These are phyloP conservation scores for Geosmithia morbida DNA, from an alignment of 2,329 filamentous ascomycete species.

Conservation along the genomic window DNA sequence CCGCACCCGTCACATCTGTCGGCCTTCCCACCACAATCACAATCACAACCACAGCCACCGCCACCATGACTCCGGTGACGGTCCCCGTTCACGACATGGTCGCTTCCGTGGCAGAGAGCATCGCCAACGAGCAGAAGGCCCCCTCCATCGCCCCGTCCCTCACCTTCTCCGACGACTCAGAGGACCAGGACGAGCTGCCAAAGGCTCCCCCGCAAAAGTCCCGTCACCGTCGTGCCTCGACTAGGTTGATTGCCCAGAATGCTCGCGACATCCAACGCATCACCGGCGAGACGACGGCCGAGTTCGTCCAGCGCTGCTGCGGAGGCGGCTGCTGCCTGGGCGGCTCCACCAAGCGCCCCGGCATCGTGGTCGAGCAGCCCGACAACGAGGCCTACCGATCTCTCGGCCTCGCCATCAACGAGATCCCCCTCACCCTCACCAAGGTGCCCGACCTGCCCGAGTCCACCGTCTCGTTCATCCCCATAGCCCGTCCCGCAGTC, in stretches of 20 bases:
- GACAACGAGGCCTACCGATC: constrained; percentile 77
- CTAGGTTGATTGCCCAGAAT: constrained; percentile 50
- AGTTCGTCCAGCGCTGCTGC: constrained; percentile 48
- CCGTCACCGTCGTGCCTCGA: constrained; percentile 51
- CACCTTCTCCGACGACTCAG: constrained; percentile 48
- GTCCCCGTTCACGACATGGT: constrained; percentile 22
- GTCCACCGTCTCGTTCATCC: constrained; percentile 53
- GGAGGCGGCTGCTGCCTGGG: constrained; percentile 50
- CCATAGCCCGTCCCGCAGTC: not conserved
- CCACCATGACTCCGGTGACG: constrained; percentile 18
- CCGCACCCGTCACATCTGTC: too few relatives aligned
- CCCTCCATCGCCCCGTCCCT: constrained; percentile 45
- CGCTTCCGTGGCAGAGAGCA: constrained; percentile 23
- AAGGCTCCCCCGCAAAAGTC: constrained; percentile 13
- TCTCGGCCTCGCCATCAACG: constrained; percentile 60
- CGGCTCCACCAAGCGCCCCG: constrained; percentile 25
- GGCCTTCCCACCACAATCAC: not conserved
- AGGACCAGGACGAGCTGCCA: constrained; percentile 33
- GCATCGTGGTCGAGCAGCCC: constrained; percentile 40
- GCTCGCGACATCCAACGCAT: constrained; percentile 48
- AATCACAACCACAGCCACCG: constrained; percentile 5
- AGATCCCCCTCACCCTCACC: constrained; percentile 60
- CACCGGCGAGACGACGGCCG: constrained; percentile 47
- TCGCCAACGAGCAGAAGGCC: constrained; percentile 27
- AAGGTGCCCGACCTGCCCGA: constrained; percentile 59